phyloP scores from a whole-genome alignment of 1,284 basidiomycete genomes.

The Amylostereum chailletii region DNA sequence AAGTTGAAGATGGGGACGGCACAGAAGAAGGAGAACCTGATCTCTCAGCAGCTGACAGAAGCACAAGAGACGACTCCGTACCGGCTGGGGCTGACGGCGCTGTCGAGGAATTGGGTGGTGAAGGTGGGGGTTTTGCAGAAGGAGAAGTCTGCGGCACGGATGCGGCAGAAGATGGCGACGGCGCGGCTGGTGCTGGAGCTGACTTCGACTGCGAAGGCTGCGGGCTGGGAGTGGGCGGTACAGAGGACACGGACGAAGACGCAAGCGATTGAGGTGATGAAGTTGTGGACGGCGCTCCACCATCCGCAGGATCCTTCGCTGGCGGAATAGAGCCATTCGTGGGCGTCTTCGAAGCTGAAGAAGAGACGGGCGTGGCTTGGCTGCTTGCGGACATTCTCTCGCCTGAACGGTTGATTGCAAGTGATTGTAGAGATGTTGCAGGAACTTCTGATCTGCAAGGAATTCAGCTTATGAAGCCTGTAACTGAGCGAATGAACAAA shows the following conservation, averaged over 20 bases:
- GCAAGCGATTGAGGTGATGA: background rate
- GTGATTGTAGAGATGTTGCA: background rate
- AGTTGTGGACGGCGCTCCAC: background rate
- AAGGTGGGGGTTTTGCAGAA: background rate
- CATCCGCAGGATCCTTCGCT: background rate
- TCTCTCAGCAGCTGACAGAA: background rate
- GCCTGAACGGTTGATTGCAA: background rate
- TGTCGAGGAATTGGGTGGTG: background rate
- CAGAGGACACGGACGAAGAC: background rate
- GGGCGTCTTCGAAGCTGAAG: background rate
- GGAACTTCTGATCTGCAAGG: background rate
- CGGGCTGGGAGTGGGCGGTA: background rate
- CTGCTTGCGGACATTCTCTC: background rate
- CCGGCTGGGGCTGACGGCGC: conserved; percentile 1
- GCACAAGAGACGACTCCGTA: background rate
- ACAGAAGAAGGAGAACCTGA: background rate
- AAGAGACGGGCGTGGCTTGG: background rate
- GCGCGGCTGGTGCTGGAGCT: background rate
- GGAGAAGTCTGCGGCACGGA: background rate
- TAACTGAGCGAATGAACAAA: background rate
- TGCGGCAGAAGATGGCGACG: background rate
- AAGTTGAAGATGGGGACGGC: conserved; percentile 2
- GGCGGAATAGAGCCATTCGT: background rate
- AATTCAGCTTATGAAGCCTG: background rate
- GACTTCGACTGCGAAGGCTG: conserved; percentile 1